These are phyloP conservation scores for Acidomyces sp. DNA, from an alignment of 495 filamentous ascomycete genomes.

Conservation along the genomic window DNA sequence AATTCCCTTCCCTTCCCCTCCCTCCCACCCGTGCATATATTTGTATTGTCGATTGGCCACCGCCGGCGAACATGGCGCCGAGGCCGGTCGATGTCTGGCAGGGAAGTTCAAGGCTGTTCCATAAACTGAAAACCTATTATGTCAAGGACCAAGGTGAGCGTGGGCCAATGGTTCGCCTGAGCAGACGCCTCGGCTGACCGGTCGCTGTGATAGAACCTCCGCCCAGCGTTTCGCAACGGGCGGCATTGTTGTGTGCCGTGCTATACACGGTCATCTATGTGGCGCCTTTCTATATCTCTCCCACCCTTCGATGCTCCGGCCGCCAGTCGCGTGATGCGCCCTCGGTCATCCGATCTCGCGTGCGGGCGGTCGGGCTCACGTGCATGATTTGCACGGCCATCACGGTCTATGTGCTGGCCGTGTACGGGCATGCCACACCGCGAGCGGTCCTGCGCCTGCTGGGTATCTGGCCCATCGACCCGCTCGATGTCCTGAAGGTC, in stretches of 20 bases:
- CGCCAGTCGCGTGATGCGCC: slow-evolving; percentile 76
- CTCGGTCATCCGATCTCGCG: slow-evolving; percentile 75
- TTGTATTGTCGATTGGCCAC: not conserved
- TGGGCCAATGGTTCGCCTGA: not conserved
- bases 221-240: slow-evolving; percentile 3
- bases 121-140: slow-evolving; percentile 8
- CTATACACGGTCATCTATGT: slow-evolving; percentile 77
- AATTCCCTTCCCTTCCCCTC: too few species aligned
- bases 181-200: too few species aligned
- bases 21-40: not conserved
- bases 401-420: slow-evolving; percentile 48
- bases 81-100: slow-evolving; percentile 1
- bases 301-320: slow-evolving; percentile 66
- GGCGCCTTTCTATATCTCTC: slow-evolving; percentile 75
- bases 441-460: slow-evolving; percentile 47
- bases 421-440: slow-evolving; percentile 33
- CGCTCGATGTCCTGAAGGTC: slow-evolving; percentile 44
- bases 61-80: slow-evolving; percentile 1
- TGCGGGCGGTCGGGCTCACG: slow-evolving; percentile 61
- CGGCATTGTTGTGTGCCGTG: slow-evolving; percentile 31
- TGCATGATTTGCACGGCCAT: slow-evolving; percentile 46
- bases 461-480: slow-evolving; percentile 60
- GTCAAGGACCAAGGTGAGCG: slow-evolving; percentile 9
- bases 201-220: not conserved
- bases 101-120: slow-evolving; percentile 5